Evolutionary conservation across 2,329 filamentous ascomycete species (phyloP), one percentile per base, ranked within the genome.

Genomic region (Hypoxylon sp.): DNA sequence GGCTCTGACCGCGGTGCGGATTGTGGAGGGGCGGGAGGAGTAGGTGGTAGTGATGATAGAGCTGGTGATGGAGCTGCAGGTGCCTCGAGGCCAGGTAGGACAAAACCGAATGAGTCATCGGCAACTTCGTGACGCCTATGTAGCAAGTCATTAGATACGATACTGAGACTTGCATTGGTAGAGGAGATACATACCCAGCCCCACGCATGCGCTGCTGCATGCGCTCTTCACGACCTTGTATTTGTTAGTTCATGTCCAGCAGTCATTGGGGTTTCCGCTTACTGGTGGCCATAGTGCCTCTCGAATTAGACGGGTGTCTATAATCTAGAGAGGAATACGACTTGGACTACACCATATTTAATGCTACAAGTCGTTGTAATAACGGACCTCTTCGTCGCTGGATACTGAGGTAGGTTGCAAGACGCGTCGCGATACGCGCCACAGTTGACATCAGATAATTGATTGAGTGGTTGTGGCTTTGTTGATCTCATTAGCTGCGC

Each of bases 191-290:
- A 71, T 82, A 89, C 88, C 87, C 86, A 45, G 88, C 88, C 67
- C 89, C 89, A 68, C 89, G 87, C 76, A 91, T 85, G 75, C 89
- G 88, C 80, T 89, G 84, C 69, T 88, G 87, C 80, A 90, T 84
- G 74, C 87, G 87, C 76, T 89, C 87, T 72, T 87, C 86, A 72
- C 88, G 87, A 75, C 83, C 85, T 87, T 63, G 45, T 65, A n/a
- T 63, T 49, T 53, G 36, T 64, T 48, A 51, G 60, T 23, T n/a
- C 7, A 11, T 48, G 13, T 53, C 36, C 43, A 3, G 11, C 2
- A 6, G n/a, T 14, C 36, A 5, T 32, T 36, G 21, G 10, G 5
- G 48, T 17, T 57, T 30, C 17, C 6, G 70, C 76, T 65, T 73
- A 80, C 79, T 78, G 2, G 78, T 77, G 34, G 78, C 78, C 79